Evolutionary conservation across 2,329 filamentous ascomycete genomes (phyloP).

Genomic region (Fusarium pilosicola): DNA sequence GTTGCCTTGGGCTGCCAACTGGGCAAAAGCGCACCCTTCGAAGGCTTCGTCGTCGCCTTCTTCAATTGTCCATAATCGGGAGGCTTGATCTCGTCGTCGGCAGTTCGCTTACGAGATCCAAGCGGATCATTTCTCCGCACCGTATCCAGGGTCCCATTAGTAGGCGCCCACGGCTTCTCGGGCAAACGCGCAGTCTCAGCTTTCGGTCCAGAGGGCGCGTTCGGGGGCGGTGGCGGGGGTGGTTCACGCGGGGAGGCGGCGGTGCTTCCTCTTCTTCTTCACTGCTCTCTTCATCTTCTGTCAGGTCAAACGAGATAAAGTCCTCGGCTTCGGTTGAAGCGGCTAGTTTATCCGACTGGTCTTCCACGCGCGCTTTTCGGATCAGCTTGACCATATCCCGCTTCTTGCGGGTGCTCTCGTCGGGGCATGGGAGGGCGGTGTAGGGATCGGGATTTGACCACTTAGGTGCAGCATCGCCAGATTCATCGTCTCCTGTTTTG

Average conservation of each 20-base stretch:
- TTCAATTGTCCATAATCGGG: constrained; percentile 64
- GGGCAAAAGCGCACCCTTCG: constrained; percentile 60
- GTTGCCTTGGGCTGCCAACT: constrained; percentile 61
- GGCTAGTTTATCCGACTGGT: constrained; percentile 57
- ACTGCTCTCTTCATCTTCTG: constrained; percentile 62
- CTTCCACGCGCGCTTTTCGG: constrained; percentile 82
- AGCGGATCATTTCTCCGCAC: constrained; percentile 55
- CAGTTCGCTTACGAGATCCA: constrained; percentile 78
- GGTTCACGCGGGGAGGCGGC: constrained; percentile 28
- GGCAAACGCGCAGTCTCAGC: constrained; percentile 32
- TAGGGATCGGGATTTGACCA: constrained; percentile 99
- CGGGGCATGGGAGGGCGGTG: constrained; percentile 82
- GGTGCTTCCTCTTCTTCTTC: constrained; percentile 30
- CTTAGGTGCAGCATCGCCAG: constrained; percentile 68
- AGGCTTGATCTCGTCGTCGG: constrained; percentile 73
- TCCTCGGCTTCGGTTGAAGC: constrained; percentile 74
- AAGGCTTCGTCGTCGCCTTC: constrained; percentile 59
- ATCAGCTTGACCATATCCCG: constrained; percentile 91
- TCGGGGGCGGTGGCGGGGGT: constrained; percentile 34
- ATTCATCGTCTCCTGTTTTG: constrained; percentile 45
- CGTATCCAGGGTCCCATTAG: not conserved
- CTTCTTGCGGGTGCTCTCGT: constrained; percentile 78
- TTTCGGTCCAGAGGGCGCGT: constrained; percentile 36
- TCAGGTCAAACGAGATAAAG: constrained; percentile 87
- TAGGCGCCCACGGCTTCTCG: constrained; percentile 7